Evolutionary conservation across 2,329 filamentous ascomycete species (phyloP), one percentile per base, ranked within the genome.

Genomic region (Cytospora leucostoma): DNA sequence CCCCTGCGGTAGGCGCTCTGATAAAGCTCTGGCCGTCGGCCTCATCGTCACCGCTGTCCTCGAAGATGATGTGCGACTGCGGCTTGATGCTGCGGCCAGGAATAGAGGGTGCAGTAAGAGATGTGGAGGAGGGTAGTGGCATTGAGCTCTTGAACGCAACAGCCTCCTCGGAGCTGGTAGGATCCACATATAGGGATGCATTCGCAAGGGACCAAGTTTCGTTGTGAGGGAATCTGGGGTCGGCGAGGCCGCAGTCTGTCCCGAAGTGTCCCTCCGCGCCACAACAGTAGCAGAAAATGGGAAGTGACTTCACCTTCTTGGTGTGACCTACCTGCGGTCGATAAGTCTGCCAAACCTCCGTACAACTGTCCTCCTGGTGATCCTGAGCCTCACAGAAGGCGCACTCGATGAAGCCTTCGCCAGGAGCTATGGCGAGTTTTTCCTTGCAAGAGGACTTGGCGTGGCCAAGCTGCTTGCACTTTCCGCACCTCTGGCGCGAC

Each of bases 381-480:
- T 81, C 77, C 3, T 70, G 67, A 7, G 80, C 80, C 47, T 76
- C 76, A 73, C 89, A 92, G 38, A 86, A 77, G 12, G 84, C 83
- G 71, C 89, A 92, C 3, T 81, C 80, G 54, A 67, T 59, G 0
- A 82, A 75, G 27, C 80, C 79, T 66, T 80, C 81, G 17, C 58
- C 67, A 17, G 67, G 60, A 7, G 80, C 76, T 57, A 82, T 67
- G 3, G 74, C 72, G 50, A 90, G 78, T 65, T 85, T 85, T 66
- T 88, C 85, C 2, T 74, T 69, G 70, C 89, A 92, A 8, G 75
- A 68, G 1, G 73, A 68, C 19, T 75, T 73, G 57, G 70, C 68
- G 69, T 92, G 89, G 11, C 88, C 89, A 51, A 83, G 77, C 72
- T 88, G 84, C 55, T 79, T 81, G 73, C 89, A 92, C 70, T 85